Base-by-base conservation (phyloP, 495 filamentous ascomycete species). In the Penicillium subrubescens region DNA sequence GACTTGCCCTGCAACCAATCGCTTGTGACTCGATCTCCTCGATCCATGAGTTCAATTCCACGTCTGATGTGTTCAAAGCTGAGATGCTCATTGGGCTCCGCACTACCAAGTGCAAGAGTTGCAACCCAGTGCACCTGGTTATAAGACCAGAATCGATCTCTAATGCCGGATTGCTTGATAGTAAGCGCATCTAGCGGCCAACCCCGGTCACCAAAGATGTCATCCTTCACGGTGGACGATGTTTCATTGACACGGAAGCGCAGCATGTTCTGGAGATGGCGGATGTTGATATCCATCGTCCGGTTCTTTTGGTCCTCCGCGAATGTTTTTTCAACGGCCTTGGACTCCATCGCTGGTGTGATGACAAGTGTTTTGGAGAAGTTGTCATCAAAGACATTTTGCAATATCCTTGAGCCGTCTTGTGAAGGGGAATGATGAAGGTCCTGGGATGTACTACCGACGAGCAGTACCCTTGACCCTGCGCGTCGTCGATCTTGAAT, bases 391-490 rank as follows among this genome's bases (percentile, higher is more conserved):
- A 82, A 81, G 19, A 84, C 69, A 61, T 77, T 78, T 31, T 77
- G 82, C 50, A 79, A 73, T 44, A 82, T 73, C 44, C 77, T 77
- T 6, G 86, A 84, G 17, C 86, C 83, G 65, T 79, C 74, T 11
- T 64, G 66, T 7, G 72, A 71, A 15, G 67, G 46, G 12, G 65
- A 35, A 57, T 62, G 66, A 29, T 58, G 59, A 54, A 72, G 62
- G 25, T 78, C 73, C 55, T 78, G 70, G 7, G 78, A 75, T 0
- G 83, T 81, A 31, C 88, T 92, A 27, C 94, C 95, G 31, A 99
- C 77, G n/a, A 97, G 75, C 54, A 95, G 77, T 8, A 96, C 83
- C 43, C 81, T 85, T 63, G 89, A 85, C 12, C 93, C 93, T 35
- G 83, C 80, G 44, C 79, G 81, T 78, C 93, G 86, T 53, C 88